Evolutionary conservation across 106 monocot genomes (phyloP), one percentile per base, ranked within the genome.

Genomic region (Apostasia shenzhenica): DNA sequence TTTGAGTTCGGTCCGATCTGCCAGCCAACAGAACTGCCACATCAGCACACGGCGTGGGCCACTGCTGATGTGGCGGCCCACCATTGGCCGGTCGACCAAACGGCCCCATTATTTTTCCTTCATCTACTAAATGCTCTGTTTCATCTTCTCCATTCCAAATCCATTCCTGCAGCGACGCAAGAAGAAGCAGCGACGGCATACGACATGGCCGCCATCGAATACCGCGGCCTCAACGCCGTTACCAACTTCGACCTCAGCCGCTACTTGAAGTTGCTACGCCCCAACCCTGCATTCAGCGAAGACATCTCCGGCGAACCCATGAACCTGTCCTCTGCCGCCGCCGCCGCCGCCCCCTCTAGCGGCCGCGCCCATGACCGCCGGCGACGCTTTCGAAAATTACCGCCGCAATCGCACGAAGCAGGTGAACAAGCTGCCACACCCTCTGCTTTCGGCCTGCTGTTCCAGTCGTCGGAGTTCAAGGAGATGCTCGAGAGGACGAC

Each of bases 181-280:
- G 91, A 94, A 72, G 94, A 91, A 46, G 94, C 94, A 0, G 94
- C 94, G 8, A 80, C 69, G 3, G 94, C 94, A 1, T 94, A 94
- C 73, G 94, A 94, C 77, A 88, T 82, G 82, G 94, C 94, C 8
- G 94, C 94, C 1, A 91, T 94, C 52, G 94, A 91, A 70, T 83
- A 94, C 74, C 75, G 94, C 2, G 91, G 94, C 1, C 83, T 83
- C 8, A 91, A 85, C 52, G 94, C 94, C 0, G 85, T 94, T 14
- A 94, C 94, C 48, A 94, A 91, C 73, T 94, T 94, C 68, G 81
- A 83, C 47, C 78, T 91, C 47, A 91, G 85, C 57, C 87, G 84
- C 40, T 94, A 92, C 71, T 66, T 82, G 48, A 78, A 82, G 46
- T 78, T 66, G 79, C 69, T 85, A 7, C 77, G 63, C 0, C 79